phyloP scores from a whole-genome alignment of 192 early-diverging fungal genomes.

The Geosiphon pyriformis region DNA sequence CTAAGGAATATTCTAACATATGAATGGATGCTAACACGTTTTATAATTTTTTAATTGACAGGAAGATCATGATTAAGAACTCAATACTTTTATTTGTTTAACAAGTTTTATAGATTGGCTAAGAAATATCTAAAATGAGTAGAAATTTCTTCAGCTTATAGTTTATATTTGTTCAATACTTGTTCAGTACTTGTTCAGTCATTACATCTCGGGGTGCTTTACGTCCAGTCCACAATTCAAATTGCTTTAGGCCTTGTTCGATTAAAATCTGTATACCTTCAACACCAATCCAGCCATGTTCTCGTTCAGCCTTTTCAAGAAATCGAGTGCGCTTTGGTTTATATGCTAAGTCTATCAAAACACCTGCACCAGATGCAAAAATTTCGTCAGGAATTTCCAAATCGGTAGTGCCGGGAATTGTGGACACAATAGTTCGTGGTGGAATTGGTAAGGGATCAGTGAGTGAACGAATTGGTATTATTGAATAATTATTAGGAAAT shows the following conservation, averaged over 20 bases:
- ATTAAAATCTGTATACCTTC: conserved; percentile 86
- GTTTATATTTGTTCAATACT: too few species aligned
- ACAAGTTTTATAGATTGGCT: too few species aligned
- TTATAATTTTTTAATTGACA: too few species aligned
- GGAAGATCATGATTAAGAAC: too few species aligned
- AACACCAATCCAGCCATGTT: conserved; percentile 58
- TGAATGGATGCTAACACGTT: too few species aligned
- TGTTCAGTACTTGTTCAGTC: conserved; percentile 42
- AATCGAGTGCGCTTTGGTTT: conserved; percentile 81
- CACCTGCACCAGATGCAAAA: conserved; percentile 47
- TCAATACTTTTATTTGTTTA: too few species aligned
- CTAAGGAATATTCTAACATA: too few species aligned
- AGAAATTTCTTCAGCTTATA: too few species aligned
- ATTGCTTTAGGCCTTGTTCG: conserved; percentile 90
- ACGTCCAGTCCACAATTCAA: conserved; percentile 77
- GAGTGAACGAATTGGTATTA: conserved; percentile 45
- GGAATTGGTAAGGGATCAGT: conserved; percentile 21
- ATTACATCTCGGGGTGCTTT: conserved; percentile 51
- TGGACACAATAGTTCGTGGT: conserved; percentile 62
- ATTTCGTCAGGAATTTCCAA: conserved; percentile 50
- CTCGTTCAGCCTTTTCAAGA: conserved; percentile 52
- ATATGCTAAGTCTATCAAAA: conserved; percentile 93
- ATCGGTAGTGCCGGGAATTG: conserved; percentile 76
- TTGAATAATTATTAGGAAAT: conserved; percentile 51
- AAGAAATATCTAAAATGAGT: too few species aligned